Base-by-base conservation (phyloP, 169 alveolate species). In the Cryptosporidium xiaoi region DNA sequence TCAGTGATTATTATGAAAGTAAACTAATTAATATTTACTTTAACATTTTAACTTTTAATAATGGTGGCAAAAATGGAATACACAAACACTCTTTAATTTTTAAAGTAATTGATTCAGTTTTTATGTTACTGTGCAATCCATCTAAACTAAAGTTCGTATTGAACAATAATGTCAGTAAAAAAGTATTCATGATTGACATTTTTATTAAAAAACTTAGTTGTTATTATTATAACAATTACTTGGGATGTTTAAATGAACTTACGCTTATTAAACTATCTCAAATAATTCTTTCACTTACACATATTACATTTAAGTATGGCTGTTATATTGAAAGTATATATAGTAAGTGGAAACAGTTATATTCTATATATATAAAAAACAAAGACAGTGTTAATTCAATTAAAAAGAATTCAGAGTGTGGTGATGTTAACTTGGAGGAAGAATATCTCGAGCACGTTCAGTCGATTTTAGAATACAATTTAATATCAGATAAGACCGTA, bases 271-370 rank as follows among this genome's bases (percentile, higher is more conserved):
- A 60, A 29, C 46, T 77, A 20, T 77, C 87, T 18, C 56, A 77
- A 18, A 60, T 77, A 27, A 29, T 44, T 0, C 40, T 56, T 20
- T 27, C 64, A 40, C 46, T 77, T 18, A 58, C 66, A 36, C 71
- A 77, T 27, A 44, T 58, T 24, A 44, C 51, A 24, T 77, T 77
- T n/a, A 77, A 62, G 7, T 62, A 77, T 40, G 87, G 87, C 2
- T 55, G 34, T 48, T 77, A 56, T 60, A 66, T 77, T 5, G 87
- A 77, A 20, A 20, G 8, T 55, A 16, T 77, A 34, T 77, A 60
- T 40, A 77, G n/a, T 27, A 60, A 60, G 34, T 77, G 87, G 87
- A 77, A 77, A 36, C 55, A 56, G 16, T 40, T 77, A 2, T 60
- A 77, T 48, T 77, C 87, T 34, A 8, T 60, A 2, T 18, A 20